Base-by-base conservation (phyloP, 768 basidiomycete genomes). In the Amyloporia xantha region DNA sequence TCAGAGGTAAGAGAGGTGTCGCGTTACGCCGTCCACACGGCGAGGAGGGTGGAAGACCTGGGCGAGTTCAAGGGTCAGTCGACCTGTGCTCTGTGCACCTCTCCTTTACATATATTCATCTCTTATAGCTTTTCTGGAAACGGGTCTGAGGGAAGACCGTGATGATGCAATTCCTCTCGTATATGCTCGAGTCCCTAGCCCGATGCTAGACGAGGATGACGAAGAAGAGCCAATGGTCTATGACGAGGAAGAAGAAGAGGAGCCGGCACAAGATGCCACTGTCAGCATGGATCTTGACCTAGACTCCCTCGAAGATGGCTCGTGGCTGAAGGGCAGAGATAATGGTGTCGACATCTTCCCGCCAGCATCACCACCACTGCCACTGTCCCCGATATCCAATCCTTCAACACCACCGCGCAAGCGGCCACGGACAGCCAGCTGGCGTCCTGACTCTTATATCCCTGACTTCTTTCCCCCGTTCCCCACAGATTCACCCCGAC, bases 381-480 rank as follows among this genome's bases (percentile, higher is more conserved):
- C 78, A 3, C 66, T 75, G 41, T 81, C 78, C 4, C 79, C 81
- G 0, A 65, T 81, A 50, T 82, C 79, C 1, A 79, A 79, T 56
- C 75, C 77, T 1, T 69, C 75, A 1, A 76, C 79, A 1, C 77
- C 79, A 11, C 65, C 71, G 2, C 68, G 76, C 48, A 86, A 86
- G 67, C 75, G 82, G 39, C 67, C 73, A 24, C 71, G 84, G 24
- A 74, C 69, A 24, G 59, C 73, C 2, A 71, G 68, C 51, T 86
- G 84, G 83, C 66, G 75, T 19, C 75, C 82, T 1, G 82, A 82
- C 57, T 66, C 73, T 41, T 73, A 86, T 59, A 72, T 88, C 47
- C 85, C 85, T 12, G 68, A 75, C 52, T 82, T 81, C 54, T 63
- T 88, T 2, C 85, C 85, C 1, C 82, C 84, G 0, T 86, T 86